phyloP scores from a whole-genome alignment of 2,329 filamentous ascomycete genomes.

The Triangularia verruculosa region DNA sequence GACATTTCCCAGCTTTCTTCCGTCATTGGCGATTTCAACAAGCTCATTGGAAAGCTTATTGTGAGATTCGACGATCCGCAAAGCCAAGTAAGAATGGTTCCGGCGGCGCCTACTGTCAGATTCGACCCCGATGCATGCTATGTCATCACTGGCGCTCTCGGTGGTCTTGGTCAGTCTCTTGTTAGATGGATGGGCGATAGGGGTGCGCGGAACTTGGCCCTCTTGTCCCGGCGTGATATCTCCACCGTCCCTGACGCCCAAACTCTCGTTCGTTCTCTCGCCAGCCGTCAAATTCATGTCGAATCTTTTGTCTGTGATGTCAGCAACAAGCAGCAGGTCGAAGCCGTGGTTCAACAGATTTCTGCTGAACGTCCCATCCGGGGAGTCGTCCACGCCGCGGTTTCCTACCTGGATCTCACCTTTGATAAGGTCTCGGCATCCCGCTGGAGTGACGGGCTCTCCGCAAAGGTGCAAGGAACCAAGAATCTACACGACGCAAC shows the following conservation, averaged over 20 bases:
- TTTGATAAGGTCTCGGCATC: slow-evolving; percentile 5
- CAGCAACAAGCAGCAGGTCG: slow-evolving; percentile 1
- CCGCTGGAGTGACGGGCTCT: slow-evolving; percentile 13
- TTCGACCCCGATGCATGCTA: slow-evolving; percentile 27
- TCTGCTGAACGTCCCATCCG: slow-evolving; percentile 17
- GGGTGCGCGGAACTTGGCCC: slow-evolving; percentile 25
- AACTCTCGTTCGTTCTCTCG: not conserved
- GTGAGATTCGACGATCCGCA: slow-evolving; percentile 18
- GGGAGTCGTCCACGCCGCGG: slow-evolving; percentile 23
- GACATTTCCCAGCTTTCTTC: not conserved
- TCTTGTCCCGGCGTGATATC: slow-evolving; percentile 22
- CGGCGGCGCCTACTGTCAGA: not conserved
- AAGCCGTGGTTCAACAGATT: not conserved
- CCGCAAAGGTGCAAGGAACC: slow-evolving; percentile 29
- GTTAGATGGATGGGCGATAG: slow-evolving; percentile 26
- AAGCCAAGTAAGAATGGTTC: slow-evolving; percentile 6
- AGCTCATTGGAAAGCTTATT: slow-evolving; percentile 29
- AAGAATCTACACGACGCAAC: slow-evolving; percentile 27
- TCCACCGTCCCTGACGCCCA: slow-evolving; percentile 1
- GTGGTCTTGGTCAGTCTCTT: slow-evolving; percentile 21
- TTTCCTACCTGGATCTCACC: not conserved
- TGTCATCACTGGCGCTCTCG: slow-evolving; percentile 25
- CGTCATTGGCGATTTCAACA: not conserved
- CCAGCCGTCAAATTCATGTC: not conserved
- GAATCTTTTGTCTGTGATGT: slow-evolving; percentile 4